Evolutionary conservation across 768 basidiomycete species (phyloP).

Genomic region (Phylloporus rhodoxanthus): DNA sequence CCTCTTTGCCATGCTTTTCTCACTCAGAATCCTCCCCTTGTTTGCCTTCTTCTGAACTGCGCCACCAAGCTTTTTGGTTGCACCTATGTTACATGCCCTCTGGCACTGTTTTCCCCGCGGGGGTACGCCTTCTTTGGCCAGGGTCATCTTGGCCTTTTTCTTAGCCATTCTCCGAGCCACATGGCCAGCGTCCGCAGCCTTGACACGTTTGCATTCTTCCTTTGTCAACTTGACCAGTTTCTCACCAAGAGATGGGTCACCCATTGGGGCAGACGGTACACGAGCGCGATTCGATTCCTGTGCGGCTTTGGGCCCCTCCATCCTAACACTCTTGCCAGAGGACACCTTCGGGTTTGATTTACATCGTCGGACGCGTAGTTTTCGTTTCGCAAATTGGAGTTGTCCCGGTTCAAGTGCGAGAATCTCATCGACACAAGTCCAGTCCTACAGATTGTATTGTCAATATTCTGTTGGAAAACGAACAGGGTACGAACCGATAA

Average conservation of each 20-base stretch:
- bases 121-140: conserved; percentile 38
- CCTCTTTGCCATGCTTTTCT: conserved; percentile 48
- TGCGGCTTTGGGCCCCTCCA: conserved; percentile 1
- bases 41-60: conserved; percentile 24
- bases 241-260: conserved; percentile 76
- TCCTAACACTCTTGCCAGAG: conserved; percentile 11
- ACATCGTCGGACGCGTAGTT: conserved; percentile 85
- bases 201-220: conserved; percentile 79
- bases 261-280: conserved; percentile 48
- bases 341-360: conserved; percentile 55
- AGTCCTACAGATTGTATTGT: conserved; percentile 50
- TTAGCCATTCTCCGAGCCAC: conserved; percentile 82
- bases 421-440: conserved; percentile 87
- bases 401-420: conserved; percentile 71
- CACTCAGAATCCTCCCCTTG: conserved; percentile 48
- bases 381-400: conserved; percentile 90
- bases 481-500: conserved; percentile 50
- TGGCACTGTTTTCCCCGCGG: conserved; percentile 40
- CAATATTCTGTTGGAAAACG: not conserved
- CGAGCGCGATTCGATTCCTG: conserved; percentile 1
- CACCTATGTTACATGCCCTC: conserved; percentile 41
- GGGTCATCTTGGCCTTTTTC: conserved; percentile 67
- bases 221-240: conserved; percentile 74
- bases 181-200: conserved; percentile 74
- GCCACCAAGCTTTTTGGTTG: conserved; percentile 19